Conservation (phyloP, 2,329 filamentous ascomycete genomes). For the Colletotrichum sp. region DNA sequence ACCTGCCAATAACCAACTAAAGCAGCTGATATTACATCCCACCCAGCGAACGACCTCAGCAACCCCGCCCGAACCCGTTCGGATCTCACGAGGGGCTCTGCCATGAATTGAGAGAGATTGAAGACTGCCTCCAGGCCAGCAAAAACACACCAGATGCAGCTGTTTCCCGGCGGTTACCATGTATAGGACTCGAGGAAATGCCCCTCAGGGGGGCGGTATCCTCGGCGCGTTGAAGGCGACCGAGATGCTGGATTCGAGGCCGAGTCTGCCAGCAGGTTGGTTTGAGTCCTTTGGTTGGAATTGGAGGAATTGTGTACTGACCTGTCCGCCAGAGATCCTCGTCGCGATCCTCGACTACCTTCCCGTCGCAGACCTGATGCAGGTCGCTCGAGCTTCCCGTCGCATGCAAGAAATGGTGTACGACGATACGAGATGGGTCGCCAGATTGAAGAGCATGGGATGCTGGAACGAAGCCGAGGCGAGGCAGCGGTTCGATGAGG, state of each 20-base stretch:
- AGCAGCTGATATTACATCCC: conserved; percentile 1
- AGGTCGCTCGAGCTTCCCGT: conserved; percentile 82
- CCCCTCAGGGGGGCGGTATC: conserved; percentile 56
- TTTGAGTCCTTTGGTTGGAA: neutral
- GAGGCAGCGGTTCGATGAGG: conserved; percentile 78
- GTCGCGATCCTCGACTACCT: conserved; percentile 89
- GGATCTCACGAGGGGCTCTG: neutral
- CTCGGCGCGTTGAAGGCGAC: conserved; percentile 80
- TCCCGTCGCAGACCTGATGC: conserved; percentile 82
- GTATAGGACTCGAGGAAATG: conserved; percentile 48
- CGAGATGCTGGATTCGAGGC: conserved; percentile 79
- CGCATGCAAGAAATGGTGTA: conserved; percentile 98
- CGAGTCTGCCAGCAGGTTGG: conserved; percentile 81
- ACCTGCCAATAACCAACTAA: neutral
- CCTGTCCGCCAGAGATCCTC: conserved; percentile 72
- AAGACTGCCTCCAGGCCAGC: neutral
- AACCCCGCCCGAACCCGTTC: conserved; percentile 3
- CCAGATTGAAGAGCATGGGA: conserved; percentile 82
- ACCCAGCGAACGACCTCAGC: neutral
- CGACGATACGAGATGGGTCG: conserved; percentile 95
- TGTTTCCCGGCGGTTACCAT: conserved; percentile 31
- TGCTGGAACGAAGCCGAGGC: conserved; percentile 93
- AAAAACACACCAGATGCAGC: neutral
- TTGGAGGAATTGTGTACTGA: neutral
- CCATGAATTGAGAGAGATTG: conserved; percentile 1